These are phyloP conservation scores for Micractinium sp. DNA, from an alignment of 139 green algal genomes.

Conservation along the genomic window DNA sequence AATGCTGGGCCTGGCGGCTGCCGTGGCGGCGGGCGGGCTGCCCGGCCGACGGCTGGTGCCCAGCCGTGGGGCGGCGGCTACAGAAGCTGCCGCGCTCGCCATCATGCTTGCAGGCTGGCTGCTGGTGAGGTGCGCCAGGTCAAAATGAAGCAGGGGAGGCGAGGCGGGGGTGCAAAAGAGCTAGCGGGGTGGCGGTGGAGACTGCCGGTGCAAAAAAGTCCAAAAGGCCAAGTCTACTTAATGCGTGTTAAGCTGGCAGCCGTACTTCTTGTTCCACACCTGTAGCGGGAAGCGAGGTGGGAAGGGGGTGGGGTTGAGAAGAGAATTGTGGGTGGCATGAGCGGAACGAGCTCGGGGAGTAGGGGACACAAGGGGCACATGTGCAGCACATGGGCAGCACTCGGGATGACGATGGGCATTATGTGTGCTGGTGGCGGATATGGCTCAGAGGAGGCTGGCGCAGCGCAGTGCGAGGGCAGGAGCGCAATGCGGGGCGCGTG, in stretches of 20 bases:
- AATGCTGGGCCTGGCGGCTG: neutral
- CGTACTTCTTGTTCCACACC: slow-evolving; percentile 60
- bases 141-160: neutral
- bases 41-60: neutral
- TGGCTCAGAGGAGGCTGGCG: no score
- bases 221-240: slow-evolving; percentile 34
- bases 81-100: slow-evolving; percentile 9
- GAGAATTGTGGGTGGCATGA: neutral
- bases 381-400: neutral
- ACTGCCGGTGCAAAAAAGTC: slow-evolving; percentile 45
- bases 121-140: neutral
- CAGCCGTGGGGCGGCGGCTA: neutral
- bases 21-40: neutral
- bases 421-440: no score
- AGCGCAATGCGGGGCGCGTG: no score
- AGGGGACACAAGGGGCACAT: neutral
- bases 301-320: no score
- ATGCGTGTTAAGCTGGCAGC: slow-evolving; percentile 47
- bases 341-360: no score
- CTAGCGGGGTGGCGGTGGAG: neutral
- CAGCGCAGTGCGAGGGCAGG: no score
- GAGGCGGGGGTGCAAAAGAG: slow-evolving; percentile 23
- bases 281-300: neutral
- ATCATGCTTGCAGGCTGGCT: neutral
- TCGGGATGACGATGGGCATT: no score